A percentile compares a stretch with the other conserved stretches of the same genome.
phyloP scores from a whole-genome alignment of 306 rosid species.

The Begonia masoniana region DNA sequence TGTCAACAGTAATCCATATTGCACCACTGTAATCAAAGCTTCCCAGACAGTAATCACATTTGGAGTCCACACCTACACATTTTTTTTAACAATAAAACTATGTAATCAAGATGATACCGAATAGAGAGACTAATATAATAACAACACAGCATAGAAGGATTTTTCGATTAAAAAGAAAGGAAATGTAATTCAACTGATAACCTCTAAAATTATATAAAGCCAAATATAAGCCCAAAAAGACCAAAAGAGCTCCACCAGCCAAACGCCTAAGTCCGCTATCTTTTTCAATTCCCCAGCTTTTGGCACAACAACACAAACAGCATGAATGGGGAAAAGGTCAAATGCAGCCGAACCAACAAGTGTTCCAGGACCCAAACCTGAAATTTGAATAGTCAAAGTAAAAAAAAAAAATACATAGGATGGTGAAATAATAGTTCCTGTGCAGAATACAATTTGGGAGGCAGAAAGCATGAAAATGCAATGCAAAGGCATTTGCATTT shows the following conservation, averaged over 20 bases:
- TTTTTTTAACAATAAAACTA: neutral
- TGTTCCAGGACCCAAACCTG: constrained; percentile 98
- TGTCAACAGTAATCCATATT: constrained; percentile 64
- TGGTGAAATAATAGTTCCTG: neutral
- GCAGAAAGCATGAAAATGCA: neutral
- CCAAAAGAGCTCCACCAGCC: constrained; percentile 95
- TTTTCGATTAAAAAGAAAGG: too few relatives aligned
- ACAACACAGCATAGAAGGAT: too few relatives aligned
- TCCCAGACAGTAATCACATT: constrained; percentile 78
- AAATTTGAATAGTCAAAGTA: constrained; percentile 11
- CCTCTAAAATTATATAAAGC: constrained; percentile 91
- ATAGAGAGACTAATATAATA: too few relatives aligned
- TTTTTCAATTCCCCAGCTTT: constrained; percentile 82
- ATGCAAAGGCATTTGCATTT: neutral
- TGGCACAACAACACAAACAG: constrained; percentile 81
- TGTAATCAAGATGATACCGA: too few relatives aligned
- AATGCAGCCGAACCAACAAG: constrained; percentile 98
- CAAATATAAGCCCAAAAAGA: constrained; percentile 97
- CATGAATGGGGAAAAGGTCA: constrained; percentile 95
- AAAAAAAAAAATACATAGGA: constrained; percentile 4
- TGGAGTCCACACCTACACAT: constrained; percentile 83
- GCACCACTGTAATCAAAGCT: constrained; percentile 81
- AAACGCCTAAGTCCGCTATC: constrained; percentile 87
- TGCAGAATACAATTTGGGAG: neutral
- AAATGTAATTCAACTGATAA: constrained; percentile 2